Base-by-base conservation (phyloP, 192 early-diverging fungal species). In the Coemansia nantahalensis region DNA sequence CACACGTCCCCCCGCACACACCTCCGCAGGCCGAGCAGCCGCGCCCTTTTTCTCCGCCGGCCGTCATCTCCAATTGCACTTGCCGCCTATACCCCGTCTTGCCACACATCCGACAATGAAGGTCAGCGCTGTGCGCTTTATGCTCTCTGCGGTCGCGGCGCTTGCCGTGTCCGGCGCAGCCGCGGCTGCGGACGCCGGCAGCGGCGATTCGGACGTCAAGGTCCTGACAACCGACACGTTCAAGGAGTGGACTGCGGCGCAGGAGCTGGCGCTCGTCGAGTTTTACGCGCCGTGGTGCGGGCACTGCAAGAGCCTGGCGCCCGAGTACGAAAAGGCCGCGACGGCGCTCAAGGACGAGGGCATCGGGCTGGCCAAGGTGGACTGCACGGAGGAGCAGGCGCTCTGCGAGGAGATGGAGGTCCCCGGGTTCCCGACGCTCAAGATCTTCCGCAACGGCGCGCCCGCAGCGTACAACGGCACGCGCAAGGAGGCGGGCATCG, bases 211-310 rank as follows among this genome's bases (percentile, higher is more conserved):
- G 22, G 51, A 67, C n/a, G 64, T 67, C 24, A 41, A 38, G 19
- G 61, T 68, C 22, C 79, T 90, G 32, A 77, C 47, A 40, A 53
- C 58, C 12, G 77, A 73, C 42, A 90, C 58, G 55, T 97, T 94
- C 69, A 56, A 75, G 26, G 49, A 63, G 7, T 80, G 77, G 54
- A 79, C 89, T 39, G 49, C 80, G 12, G 59, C 68, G 7, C 81
- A 88, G 67, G 67, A 85, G 8, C 54, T 95, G 44, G 83, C 88
- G 16, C 82, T 97, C 34, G 87, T 97, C 39, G 91, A 97, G 79
- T 97, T 97, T 78, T 97, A 86, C 67, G 93, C 95, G 7, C 95
- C 93, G 41, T 97, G 92, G 95, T 98, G 95, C 76, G 91, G 93
- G 47, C 90, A 98, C 83, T 98, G 95, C 79, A 92, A 97, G 82